phyloP scores from a whole-genome alignment of 257 asterid species.

The Gentiana dahurica region DNA sequence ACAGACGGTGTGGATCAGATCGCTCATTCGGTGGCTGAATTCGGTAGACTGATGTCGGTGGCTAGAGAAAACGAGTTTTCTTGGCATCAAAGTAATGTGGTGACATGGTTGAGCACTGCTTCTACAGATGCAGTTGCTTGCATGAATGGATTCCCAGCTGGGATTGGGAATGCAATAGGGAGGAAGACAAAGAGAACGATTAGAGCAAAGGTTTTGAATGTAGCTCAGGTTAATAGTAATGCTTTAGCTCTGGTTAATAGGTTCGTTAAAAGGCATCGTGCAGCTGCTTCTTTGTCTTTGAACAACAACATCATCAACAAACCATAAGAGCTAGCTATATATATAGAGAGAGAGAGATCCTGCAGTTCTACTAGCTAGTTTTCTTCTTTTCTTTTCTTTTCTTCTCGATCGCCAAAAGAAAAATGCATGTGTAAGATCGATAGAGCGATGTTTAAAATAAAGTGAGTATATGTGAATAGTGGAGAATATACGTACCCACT shows the following conservation, averaged over 20 bases:
- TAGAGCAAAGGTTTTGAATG: constrained; percentile 45
- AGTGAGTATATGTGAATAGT: no score
- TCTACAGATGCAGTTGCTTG: constrained; percentile 42
- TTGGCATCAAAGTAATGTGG: constrained; percentile 54
- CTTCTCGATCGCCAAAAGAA: neutral
- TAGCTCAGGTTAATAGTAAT: constrained; percentile 45
- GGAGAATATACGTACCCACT: no score
- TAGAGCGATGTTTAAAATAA: constrained; percentile 5
- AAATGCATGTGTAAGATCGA: constrained; percentile 6
- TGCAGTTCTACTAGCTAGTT: neutral
- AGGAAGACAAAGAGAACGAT: constrained; percentile 35
- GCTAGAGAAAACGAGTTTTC: constrained; percentile 22
- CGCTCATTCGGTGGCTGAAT: constrained; percentile 40
- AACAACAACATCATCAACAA: neutral
- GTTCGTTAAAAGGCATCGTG: constrained; percentile 35
- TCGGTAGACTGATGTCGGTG: constrained; percentile 18
- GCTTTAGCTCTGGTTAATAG: constrained; percentile 45
- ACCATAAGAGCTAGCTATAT: neutral
- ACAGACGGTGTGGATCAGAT: constrained; percentile 50
- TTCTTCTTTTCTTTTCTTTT: neutral
- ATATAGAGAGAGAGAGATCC: no score
- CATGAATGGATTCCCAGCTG: constrained; percentile 32
- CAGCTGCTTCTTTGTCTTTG: constrained; percentile 3
- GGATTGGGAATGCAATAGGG: constrained; percentile 23
- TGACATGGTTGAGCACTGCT: constrained; percentile 54